Evolutionary conservation across 2,329 filamentous ascomycete species (phyloP).

Genomic region (Phialophora tarda): DNA sequence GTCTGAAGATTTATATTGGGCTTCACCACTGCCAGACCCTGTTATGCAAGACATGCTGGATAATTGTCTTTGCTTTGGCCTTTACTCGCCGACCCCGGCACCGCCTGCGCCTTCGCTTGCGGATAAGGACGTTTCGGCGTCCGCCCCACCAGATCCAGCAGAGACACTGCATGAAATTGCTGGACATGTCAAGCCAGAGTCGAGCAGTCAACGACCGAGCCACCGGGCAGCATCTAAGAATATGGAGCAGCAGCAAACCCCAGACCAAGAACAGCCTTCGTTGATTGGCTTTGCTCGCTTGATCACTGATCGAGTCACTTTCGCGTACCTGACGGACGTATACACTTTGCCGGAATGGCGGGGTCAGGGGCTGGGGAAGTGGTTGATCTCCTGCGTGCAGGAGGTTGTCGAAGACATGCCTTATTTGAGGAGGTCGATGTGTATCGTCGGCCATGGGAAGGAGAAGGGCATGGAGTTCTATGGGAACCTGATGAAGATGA

Average conservation of each 20-base stretch:
- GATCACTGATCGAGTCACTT: conserved; percentile 72
- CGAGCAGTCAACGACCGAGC: neutral
- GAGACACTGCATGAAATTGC: conserved; percentile 29
- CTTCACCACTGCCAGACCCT: conserved; percentile 56
- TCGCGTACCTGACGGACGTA: conserved; percentile 73
- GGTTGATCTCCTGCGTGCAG: conserved; percentile 67
- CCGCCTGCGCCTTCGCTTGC: conserved; percentile 14
- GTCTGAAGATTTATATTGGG: conserved; percentile 67
- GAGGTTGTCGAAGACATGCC: conserved; percentile 64
- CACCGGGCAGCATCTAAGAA: conserved; percentile 30
- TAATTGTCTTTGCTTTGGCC: conserved; percentile 65
- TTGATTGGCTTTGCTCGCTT: conserved; percentile 64
- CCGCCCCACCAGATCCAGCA: conserved; percentile 31
- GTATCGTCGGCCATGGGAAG: conserved; percentile 53
- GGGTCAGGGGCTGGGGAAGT: conserved; percentile 66
- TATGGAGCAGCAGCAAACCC: conserved; percentile 32
- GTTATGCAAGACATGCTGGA: conserved; percentile 60
- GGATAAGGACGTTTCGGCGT: conserved; percentile 15
- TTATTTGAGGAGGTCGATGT: conserved; percentile 63
- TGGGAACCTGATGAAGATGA: conserved; percentile 24
- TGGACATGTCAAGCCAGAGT: conserved; percentile 10
- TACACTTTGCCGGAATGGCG: conserved; percentile 67
- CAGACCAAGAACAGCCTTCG: conserved; percentile 39
- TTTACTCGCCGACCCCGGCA: conserved; percentile 52
- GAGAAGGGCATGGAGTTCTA: conserved; percentile 14